A percentile compares a stretch with the other conserved stretches of the same genome.
These are phyloP conservation scores for Hirsutella minnesotensis DNA, from an alignment of 2,329 filamentous ascomycete species.

Conservation along the genomic window DNA sequence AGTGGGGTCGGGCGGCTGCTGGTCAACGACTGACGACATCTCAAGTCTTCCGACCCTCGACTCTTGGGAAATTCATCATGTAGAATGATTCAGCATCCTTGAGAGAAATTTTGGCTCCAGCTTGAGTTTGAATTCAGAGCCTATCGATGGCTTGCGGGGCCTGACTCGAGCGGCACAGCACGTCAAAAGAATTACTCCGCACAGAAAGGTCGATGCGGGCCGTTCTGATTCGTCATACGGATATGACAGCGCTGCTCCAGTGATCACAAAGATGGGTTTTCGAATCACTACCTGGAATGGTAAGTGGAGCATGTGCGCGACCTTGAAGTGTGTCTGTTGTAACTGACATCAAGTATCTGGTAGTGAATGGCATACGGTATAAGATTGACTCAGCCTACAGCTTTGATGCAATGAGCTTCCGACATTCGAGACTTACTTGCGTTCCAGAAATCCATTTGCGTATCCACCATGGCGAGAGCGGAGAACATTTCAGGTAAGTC, in stretches of 20 bases:
- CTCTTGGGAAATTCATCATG: too few relatives aligned
- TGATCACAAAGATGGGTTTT: slow-evolving; percentile 46
- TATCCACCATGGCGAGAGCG: slow-evolving; percentile 73
- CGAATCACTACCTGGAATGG: slow-evolving; percentile 84
- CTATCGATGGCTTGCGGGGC: too few relatives aligned
- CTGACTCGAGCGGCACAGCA: too few relatives aligned
- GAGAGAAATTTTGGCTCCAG: too few relatives aligned
- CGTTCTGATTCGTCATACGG: too few relatives aligned
- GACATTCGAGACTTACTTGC: slow-evolving; percentile 1
- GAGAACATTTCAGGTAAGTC: slow-evolving; percentile 53
- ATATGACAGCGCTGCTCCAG: too few relatives aligned
- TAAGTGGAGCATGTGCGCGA: slow-evolving; percentile 20
- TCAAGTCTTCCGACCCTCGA: too few relatives aligned
- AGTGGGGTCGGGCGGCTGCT: background rate
- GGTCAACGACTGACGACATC: background rate
- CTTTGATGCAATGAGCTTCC: background rate
- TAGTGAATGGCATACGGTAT: slow-evolving; percentile 71
- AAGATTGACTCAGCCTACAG: background rate
- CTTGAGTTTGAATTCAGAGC: too few relatives aligned
- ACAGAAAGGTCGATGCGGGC: too few relatives aligned
- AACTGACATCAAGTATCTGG: slow-evolving; percentile 4
- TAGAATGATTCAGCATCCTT: too few relatives aligned
- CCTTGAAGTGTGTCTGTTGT: background rate
- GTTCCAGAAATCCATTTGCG: slow-evolving; percentile 61
- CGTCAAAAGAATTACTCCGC: too few relatives aligned